Evolutionary conservation across 257 asterid species (phyloP).

Genomic region (Solanum sitiens): DNA sequence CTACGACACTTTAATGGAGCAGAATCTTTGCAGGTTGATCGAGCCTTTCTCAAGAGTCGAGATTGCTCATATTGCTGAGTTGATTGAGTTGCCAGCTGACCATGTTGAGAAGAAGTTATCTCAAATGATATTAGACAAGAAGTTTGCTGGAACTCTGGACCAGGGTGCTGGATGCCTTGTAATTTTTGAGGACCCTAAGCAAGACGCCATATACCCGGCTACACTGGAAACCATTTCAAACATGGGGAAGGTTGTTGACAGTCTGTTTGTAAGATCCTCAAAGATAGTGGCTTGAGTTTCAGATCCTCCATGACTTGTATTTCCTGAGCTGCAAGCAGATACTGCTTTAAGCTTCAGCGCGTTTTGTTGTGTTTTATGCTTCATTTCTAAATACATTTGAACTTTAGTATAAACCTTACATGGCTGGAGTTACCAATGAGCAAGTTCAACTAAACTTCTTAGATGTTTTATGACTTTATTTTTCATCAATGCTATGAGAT

Average conservation of each 20-base stretch:
- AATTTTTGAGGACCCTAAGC: conserved; percentile 34
- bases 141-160: conserved; percentile 38
- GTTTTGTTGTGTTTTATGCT: background rate
- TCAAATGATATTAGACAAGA: conserved; percentile 40
- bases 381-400: background rate
- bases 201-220: conserved; percentile 31
- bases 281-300: conserved; percentile 20
- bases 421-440: background rate
- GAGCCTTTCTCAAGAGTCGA: conserved; percentile 34
- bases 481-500: background rate
- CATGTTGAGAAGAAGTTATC: conserved; percentile 40
- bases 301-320: background rate
- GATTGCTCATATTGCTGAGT: conserved; percentile 31
- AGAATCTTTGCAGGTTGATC: conserved; percentile 38
- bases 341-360: background rate
- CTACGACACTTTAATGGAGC: conserved; percentile 33
- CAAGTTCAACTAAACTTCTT: background rate
- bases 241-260: conserved; percentile 42
- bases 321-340: background rate
- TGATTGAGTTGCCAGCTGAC: conserved; percentile 30
- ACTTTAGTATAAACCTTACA: background rate
- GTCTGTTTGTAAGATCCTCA: conserved; percentile 27
- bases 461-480: background rate
- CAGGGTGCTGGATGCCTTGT: conserved; percentile 45
- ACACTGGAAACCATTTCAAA: conserved; percentile 30